Base-by-base conservation (phyloP, 495 filamentous ascomycete genomes). In the Usnea hakonensis region DNA sequence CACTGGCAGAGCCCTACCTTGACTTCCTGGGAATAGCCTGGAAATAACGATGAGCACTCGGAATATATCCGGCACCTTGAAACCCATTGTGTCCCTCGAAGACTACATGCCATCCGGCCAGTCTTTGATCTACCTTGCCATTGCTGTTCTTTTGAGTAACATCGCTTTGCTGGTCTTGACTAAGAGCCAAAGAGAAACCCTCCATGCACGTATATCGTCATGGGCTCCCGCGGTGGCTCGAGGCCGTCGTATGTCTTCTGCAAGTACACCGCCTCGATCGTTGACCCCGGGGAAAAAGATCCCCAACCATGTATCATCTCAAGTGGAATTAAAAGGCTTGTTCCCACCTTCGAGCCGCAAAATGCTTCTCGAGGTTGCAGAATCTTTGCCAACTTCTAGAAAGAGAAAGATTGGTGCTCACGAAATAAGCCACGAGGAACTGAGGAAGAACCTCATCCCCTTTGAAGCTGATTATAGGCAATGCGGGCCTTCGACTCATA, bases 331-430 rank as follows among this genome's bases (percentile, higher is more conserved):
- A 68, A 69, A 67, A 46, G 72, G 81, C 62, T 73, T 73, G 19
- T 79, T 87, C 16, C 85, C 85, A 28, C 84, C 85, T 14, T 80
- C 78, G 38, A 74, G 80, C 50, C 78, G 85, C 63, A 73, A 77
- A 52, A 71, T 73, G 4, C 76, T 88, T n/a, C 69, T 74, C 16
- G 57, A 44, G 36, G 61, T 63, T 19, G 58, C 77, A 36, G 61
- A 63, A 41, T 71, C 54, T 33, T 71, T 52, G 60, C 60, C 44
- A 54, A 57, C 8, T 56, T 55, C 52, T 41, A 61, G 46, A 62
- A 53, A 23, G 60, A 70, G 64, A 48, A 67, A 63, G 23, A 48
- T 70, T 19, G 63, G 70, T 16, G 55, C 21, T 23, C 38, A 36
- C 33, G 43, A 56, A 1, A 50, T 74, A 8, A 60, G 65, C 26